Evolutionary conservation across 305 asterid genomes (phyloP).

Genomic region (Solanum aculeatissimum): DNA sequence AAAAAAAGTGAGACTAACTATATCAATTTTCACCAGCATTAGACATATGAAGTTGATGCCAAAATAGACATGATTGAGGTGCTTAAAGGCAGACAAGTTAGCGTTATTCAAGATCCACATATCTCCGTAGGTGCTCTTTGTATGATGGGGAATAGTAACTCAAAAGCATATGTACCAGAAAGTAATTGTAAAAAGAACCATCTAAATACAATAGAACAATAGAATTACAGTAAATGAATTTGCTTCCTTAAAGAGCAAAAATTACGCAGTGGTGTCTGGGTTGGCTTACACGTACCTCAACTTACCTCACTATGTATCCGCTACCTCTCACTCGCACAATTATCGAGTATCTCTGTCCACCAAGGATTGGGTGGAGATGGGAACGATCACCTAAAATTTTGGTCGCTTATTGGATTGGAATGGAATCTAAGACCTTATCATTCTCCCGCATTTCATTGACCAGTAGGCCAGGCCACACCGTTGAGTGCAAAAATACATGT

Average conservation of each 20-base stretch:
- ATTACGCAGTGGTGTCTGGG: not conserved
- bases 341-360: not conserved
- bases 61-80: not conserved
- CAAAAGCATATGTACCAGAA: not conserved
- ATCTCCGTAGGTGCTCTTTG: not conserved
- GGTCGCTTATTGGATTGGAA: not conserved
- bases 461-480: not conserved
- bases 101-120: not conserved
- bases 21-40: not conserved
- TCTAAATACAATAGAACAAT: not conserved
- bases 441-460: not conserved
- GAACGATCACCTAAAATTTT: not conserved
- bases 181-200: not conserved
- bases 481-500: not conserved
- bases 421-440: not conserved
- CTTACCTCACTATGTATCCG: not conserved
- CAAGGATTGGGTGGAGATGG: not conserved
- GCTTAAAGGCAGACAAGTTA: not conserved
- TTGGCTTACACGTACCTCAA: not conserved
- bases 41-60: not conserved
- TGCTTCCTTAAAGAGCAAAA: not conserved
- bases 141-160: not conserved
- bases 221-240: not conserved
- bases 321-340: not conserved
- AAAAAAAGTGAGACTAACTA: not conserved